Percentiles rank a stretch among this genome's conserved stretches.
Conservation (phyloP, 192 early-diverging fungal genomes). For the Spizellomyces punctatus region DNA sequence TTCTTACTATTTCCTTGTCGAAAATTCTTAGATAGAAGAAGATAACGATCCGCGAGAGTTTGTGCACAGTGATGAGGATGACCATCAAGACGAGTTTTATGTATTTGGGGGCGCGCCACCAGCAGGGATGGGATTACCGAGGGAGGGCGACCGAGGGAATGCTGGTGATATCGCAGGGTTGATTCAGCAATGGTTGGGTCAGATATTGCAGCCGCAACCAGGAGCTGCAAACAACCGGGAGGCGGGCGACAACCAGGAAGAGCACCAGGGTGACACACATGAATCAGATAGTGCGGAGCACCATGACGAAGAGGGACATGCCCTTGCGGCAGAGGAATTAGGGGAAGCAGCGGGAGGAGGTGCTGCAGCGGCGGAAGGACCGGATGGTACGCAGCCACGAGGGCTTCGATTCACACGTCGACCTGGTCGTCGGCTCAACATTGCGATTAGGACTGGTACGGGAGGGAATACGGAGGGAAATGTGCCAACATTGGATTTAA, state of each 20-base stretch:
- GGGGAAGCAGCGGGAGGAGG: neutral
- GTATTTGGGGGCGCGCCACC: neutral
- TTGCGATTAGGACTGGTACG: slow-evolving; percentile 1
- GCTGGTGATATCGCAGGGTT: slow-evolving; percentile 20
- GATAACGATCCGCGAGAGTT: slow-evolving; percentile 28
- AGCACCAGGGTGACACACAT: neutral
- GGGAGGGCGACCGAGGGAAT: too few relatives aligned
- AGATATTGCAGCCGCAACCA: slow-evolving; percentile 16
- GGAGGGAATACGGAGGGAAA: neutral
- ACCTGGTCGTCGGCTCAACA: neutral
- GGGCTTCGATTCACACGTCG: too few relatives aligned
- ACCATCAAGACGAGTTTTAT: slow-evolving; percentile 20
- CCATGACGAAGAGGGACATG: slow-evolving; percentile 6
- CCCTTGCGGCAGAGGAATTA: slow-evolving; percentile 21
- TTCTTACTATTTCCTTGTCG: too few relatives aligned
- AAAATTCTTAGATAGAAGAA: slow-evolving; percentile 8
- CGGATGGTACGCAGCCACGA: neutral
- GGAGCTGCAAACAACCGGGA: neutral
- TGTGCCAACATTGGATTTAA: slow-evolving; percentile 18
- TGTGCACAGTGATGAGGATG: slow-evolving; percentile 21
- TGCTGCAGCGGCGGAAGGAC: slow-evolving; percentile 5
- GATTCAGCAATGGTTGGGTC: slow-evolving; percentile 31
- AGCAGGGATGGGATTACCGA: too few relatives aligned
- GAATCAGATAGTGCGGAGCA: neutral
- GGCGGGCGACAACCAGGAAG: neutral